Evolutionary conservation across 2,329 filamentous ascomycete genomes (phyloP).

Genomic region (Pyricularia pennisetigena): DNA sequence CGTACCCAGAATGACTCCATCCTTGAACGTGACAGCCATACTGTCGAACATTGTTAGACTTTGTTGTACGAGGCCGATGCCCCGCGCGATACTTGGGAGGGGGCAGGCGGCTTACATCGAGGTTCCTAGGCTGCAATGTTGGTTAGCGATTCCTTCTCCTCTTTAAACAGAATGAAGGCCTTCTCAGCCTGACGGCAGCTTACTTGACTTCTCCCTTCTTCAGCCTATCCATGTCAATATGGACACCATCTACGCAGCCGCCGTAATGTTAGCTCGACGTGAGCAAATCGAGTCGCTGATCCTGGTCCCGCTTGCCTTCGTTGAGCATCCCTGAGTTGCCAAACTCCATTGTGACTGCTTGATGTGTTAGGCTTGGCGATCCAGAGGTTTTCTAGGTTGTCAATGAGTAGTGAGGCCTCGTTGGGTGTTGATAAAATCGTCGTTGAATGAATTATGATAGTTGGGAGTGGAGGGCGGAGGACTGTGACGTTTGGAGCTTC

Average conservation of each 20-base stretch:
- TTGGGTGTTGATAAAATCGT: background rate
- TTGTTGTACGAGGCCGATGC: background rate
- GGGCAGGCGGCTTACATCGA: constrained; percentile 61
- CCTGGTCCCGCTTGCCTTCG: constrained; percentile 39
- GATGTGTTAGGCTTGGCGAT: constrained; percentile 8
- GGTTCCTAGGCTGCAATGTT: constrained; percentile 67
- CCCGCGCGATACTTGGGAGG: constrained; percentile 10
- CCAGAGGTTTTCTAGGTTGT: constrained; percentile 12
- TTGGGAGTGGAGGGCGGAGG: constrained; percentile 6
- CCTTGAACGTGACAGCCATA: constrained; percentile 99
- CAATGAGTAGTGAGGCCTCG: background rate
- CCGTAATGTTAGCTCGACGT: constrained; percentile 13
- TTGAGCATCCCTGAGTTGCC: constrained; percentile 51
- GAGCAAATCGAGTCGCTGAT: background rate
- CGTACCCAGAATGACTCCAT: constrained; percentile 84
- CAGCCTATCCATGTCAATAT: constrained; percentile 96
- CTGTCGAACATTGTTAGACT: constrained; percentile 32
- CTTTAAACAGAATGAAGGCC: background rate
- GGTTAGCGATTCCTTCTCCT: constrained; percentile 17
- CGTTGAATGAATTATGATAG: constrained; percentile 6
- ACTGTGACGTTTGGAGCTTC: background rate
- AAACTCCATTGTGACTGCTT: constrained; percentile 46
- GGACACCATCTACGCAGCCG: constrained; percentile 74
- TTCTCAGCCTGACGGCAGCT: constrained; percentile 24
- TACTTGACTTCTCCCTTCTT: constrained; percentile 99